phyloP scores from a whole-genome alignment of 306 rosid species.

The Vigna reflexopilosa region DNA sequence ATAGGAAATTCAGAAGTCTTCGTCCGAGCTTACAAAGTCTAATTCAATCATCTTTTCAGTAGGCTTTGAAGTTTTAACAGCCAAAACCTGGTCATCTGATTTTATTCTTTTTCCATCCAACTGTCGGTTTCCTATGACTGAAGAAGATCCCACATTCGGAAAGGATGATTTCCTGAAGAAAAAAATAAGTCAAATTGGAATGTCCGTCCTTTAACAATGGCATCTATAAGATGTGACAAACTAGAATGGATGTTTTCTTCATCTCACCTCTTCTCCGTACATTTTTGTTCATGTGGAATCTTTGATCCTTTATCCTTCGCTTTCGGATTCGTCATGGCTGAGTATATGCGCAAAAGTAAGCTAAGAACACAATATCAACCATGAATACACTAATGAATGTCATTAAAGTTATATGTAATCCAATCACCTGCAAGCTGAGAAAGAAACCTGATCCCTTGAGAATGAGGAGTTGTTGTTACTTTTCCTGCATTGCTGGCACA shows the following conservation, averaged over 20 bases:
- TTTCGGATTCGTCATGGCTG: constrained; percentile 59
- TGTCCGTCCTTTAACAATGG: constrained; percentile 19
- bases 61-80: constrained; percentile 50
- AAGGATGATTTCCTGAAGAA: constrained; percentile 70
- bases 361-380: constrained; percentile 41
- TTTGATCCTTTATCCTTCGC: constrained; percentile 44
- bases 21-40: constrained; percentile 80
- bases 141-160: constrained; percentile 48
- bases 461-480: constrained; percentile 81
- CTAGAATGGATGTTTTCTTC: neutral
- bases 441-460: constrained; percentile 94
- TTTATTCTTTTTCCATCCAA: constrained; percentile 63
- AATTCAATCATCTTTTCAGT: constrained; percentile 78
- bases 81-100: constrained; percentile 48
- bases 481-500: constrained; percentile 78
- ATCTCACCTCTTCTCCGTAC: constrained; percentile 67
- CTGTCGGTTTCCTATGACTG: constrained; percentile 46
- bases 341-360: constrained; percentile 39
- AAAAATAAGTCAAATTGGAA: constrained; percentile 29
- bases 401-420: constrained; percentile 29
- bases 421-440: constrained; percentile 76
- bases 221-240: constrained; percentile 29
- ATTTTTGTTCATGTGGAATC: constrained; percentile 48
- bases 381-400: constrained; percentile 13
- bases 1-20: constrained; percentile 56